Evolutionary conservation across 164 flowering plant species (phyloP).

Genomic region (Stephania cephalantha): DNA sequence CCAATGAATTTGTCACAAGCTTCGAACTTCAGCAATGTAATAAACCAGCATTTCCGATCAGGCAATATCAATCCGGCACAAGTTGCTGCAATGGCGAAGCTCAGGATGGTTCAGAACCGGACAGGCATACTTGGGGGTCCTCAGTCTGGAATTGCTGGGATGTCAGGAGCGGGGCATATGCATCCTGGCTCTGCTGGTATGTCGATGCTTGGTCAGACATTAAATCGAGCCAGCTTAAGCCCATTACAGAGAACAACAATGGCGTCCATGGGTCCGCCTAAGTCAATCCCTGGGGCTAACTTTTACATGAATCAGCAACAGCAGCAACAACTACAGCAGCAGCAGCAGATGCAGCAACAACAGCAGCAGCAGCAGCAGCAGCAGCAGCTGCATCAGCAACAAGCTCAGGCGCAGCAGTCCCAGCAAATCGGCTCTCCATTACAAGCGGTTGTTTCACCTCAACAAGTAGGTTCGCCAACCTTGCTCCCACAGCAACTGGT

Average conservation of each 20-base stretch:
- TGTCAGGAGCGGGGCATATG: conserved; percentile 61
- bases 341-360: conserved; percentile 17
- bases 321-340: conserved; percentile 13
- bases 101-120: conserved; percentile 42
- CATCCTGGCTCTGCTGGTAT: conserved; percentile 54
- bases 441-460: conserved; percentile 59
- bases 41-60: conserved; percentile 52
- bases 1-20: conserved; percentile 45
- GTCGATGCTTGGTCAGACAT: conserved; percentile 62
- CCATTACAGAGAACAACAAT: conserved; percentile 53
- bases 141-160: conserved; percentile 49
- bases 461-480: conserved; percentile 57
- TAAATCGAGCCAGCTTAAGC: conserved; percentile 46
- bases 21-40: conserved; percentile 34
- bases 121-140: conserved; percentile 38
- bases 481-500: conserved; percentile 34
- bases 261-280: conserved; percentile 83
- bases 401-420: conserved; percentile 28
- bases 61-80: conserved; percentile 35
- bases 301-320: conserved; percentile 46
- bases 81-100: conserved; percentile 37
- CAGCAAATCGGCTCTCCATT: conserved; percentile 58
- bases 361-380: conserved; percentile 29
- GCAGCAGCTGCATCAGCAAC: conserved; percentile 31
- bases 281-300: conserved; percentile 59